Conservation (phyloP, 1,284 basidiomycete species). For the Puccinia novopanici region DNA sequence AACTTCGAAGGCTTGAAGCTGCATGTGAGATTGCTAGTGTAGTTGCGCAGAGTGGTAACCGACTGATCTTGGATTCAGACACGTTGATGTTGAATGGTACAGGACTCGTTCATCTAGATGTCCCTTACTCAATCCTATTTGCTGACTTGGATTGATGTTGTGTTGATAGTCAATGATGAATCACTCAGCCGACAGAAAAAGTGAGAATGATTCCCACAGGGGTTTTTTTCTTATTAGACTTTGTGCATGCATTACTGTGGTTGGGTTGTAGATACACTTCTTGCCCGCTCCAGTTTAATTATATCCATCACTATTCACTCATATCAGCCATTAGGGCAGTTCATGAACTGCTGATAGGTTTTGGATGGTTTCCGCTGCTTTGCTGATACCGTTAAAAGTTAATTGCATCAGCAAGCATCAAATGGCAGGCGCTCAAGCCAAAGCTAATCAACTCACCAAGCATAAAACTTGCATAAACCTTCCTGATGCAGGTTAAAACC, state of each 20-base stretch:
- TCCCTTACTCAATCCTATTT: not conserved
- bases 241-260: not conserved
- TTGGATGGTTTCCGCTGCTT: too few species aligned
- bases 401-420: too few species aligned
- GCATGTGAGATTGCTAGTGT: conserved; percentile 90
- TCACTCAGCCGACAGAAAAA: too few species aligned
- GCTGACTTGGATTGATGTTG: conserved; percentile 1
- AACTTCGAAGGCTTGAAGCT: conserved; percentile 90
- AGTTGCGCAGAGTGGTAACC: conserved; percentile 79
- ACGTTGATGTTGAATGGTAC: conserved; percentile 86
- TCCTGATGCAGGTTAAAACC: too few species aligned
- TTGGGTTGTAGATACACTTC: not conserved
- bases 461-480: too few species aligned
- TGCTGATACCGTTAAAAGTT: too few species aligned
- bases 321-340: too few species aligned
- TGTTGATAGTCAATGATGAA: not conserved
- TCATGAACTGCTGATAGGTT: too few species aligned
- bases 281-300: too few species aligned
- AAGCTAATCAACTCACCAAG: too few species aligned
- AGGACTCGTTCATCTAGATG: conserved; percentile 55
- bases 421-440: too few species aligned
- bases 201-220: not conserved
- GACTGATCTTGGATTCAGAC: conserved; percentile 92
- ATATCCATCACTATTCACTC: too few species aligned
- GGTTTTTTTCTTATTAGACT: not conserved